Percentiles rank a stretch among this genome's conserved stretches.
phyloP scores from a whole-genome alignment of 768 basidiomycete genomes.

The Trametes punicea region DNA sequence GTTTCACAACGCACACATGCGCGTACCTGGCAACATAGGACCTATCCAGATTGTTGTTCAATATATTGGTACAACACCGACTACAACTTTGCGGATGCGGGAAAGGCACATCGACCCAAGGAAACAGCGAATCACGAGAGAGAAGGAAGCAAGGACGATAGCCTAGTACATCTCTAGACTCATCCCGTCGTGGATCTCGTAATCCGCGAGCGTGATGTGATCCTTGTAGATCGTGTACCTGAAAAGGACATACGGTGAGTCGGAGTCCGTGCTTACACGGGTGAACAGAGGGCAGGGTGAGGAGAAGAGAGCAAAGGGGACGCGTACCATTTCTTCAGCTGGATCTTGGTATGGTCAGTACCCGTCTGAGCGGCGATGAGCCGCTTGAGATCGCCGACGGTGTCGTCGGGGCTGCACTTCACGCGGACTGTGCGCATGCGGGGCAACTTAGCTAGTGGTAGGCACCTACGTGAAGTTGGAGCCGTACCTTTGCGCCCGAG shows the following conservation, averaged over 20 bases:
- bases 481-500: constrained; percentile 86
- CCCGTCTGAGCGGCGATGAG: constrained; percentile 97
- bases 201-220: constrained; percentile 89
- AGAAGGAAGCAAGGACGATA: not conserved
- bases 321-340: constrained; percentile 93
- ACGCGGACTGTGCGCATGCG: constrained; percentile 65
- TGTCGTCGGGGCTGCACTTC: constrained; percentile 93
- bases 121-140: not conserved
- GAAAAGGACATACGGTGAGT: not conserved
- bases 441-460: not conserved
- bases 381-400: constrained; percentile 95
- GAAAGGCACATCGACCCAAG: not conserved
- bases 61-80: constrained; percentile 15
- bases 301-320: no score
- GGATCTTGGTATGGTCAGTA: constrained; percentile 80
- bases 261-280: not conserved
- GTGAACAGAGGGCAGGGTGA: not conserved
- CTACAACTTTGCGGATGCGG: not conserved
- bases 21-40: not conserved
- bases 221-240: constrained; percentile 98
- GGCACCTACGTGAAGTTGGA: no score
- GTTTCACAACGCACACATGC: no score
- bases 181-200: constrained; percentile 92
- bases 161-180: constrained; percentile 85
- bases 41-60: not conserved